phyloP scores from a whole-genome alignment of 257 asterid species.

The Linderniella brevidens region DNA sequence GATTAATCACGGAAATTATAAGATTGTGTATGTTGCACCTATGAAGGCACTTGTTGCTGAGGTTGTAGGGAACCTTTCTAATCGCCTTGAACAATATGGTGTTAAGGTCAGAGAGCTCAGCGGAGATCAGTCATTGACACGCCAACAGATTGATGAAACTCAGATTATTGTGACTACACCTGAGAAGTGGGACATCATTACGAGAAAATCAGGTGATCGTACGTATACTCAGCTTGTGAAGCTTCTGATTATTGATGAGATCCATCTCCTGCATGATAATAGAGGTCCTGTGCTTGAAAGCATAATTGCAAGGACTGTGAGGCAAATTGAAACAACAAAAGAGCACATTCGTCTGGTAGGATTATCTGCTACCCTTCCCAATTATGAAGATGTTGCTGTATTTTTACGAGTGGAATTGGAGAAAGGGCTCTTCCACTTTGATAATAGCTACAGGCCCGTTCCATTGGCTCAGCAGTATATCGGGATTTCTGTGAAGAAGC shows the following conservation, averaged over 20 bases:
- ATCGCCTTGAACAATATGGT: constrained; percentile 40
- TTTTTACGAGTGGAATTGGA: constrained; percentile 28
- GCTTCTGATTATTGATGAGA: constrained; percentile 40
- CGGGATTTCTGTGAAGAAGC: constrained; percentile 44
- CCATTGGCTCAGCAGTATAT: constrained; percentile 51
- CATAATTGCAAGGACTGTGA: constrained; percentile 46
- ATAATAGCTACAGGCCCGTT: constrained; percentile 47
- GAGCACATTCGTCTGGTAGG: constrained; percentile 51
- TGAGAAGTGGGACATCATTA: constrained; percentile 54
- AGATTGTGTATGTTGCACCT: constrained; percentile 54
- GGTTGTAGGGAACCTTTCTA: constrained; percentile 50
- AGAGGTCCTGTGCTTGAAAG: constrained; percentile 58
- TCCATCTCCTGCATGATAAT: constrained; percentile 48
- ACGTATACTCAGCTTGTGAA: constrained; percentile 45
- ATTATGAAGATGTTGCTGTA: constrained; percentile 40
- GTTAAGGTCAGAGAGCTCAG: constrained; percentile 40
- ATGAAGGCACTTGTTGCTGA: constrained; percentile 57
- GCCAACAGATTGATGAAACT: constrained; percentile 50
- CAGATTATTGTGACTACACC: constrained; percentile 53
- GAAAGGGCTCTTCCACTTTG: constrained; percentile 46
- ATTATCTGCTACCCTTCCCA: constrained; percentile 47
- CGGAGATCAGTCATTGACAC: constrained; percentile 46
- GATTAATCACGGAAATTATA: constrained; percentile 27
- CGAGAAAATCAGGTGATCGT: constrained; percentile 54
- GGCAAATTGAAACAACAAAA: constrained; percentile 42